A percentile compares a stretch with the other conserved stretches of the same genome.
Conservation (phyloP, 805 yeast genomes). For the Teunomyces panamensis region DNA sequence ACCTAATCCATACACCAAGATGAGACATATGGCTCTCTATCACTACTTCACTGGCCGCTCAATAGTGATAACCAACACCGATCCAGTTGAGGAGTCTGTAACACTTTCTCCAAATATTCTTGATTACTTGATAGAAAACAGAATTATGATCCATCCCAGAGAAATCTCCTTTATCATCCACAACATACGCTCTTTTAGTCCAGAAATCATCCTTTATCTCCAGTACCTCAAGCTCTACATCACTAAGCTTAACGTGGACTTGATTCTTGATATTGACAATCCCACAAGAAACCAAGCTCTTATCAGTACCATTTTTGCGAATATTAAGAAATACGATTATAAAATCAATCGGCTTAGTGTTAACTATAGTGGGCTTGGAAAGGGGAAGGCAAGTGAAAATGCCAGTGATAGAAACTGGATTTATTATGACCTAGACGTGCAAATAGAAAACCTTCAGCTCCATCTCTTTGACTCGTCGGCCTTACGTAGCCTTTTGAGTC, state of each 20-base stretch:
- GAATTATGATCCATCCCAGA: conserved; percentile 18
- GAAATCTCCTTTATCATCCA: conserved; percentile 14
- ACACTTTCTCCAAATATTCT: conserved; percentile 12
- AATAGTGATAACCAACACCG: not conserved
- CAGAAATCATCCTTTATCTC: conserved; percentile 10
- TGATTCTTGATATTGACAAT: conserved; percentile 11
- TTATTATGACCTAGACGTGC: not conserved
- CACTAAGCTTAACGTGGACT: conserved; percentile 13
- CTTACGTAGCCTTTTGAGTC: conserved; percentile 10
- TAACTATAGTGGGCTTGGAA: not conserved
- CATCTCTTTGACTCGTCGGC: conserved; percentile 16
- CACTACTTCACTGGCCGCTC: not conserved
- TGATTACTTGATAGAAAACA: conserved; percentile 14
- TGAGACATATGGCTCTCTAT: conserved; percentile 1
- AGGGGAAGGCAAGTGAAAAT: not conserved
- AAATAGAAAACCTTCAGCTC: conserved; percentile 1
- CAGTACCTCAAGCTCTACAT: conserved; percentile 8
- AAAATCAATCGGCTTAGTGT: not conserved
- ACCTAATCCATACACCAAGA: not conserved
- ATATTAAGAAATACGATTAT: conserved; percentile 1
- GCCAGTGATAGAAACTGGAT: not conserved
- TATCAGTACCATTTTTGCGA: conserved; percentile 1
- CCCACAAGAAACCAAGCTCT: conserved; percentile 7
- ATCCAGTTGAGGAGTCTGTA: not conserved
- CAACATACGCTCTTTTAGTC: conserved; percentile 8